Base-by-base conservation (phyloP, 73 alveolate species). In the Paramecium sexaurelia region DNA sequence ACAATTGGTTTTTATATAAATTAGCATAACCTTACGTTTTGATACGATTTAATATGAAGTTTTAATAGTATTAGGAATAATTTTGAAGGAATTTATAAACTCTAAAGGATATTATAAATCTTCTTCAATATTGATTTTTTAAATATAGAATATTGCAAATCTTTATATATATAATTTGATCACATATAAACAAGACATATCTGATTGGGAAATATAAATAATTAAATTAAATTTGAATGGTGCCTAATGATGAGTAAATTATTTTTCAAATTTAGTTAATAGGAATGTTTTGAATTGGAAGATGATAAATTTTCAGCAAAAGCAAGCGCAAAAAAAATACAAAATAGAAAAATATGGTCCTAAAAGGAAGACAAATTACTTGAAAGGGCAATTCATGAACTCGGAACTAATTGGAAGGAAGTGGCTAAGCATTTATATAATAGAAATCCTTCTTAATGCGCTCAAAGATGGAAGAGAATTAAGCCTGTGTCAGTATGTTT, bases 331-430 rank as follows among this genome's bases (percentile, higher is more conserved):
- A 71, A 71, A 71, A 78, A 78, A 43, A 32, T 43, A 24, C 43
- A 29, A 20, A 41, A 45, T 78, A 78, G 90, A 78, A 78, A 45
- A 78, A 24, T 78, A 22, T 78, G 90, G 90, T 37, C 90, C 1
- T 37, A 20, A 7, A 78, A 43, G 27, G 90, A 78, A 24, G 90
- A 78, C 32, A 78, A 45, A 11, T 13, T 40, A 11, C 32, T 78
- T 15, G 90, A 78, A 39, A 22, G 55, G 11, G 90, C 90, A 24
- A 78, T 78, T 7, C 47, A 39, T 40, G 73, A 41, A 37, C 36
- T 24, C 11, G 90, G 90, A 41, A 78, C 90, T 22, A 78, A 78
- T 33, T 78, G 90, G 90, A 78, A 43, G 75, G 90, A 78, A 45
- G 90, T 78, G 45, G 68, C 90, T 10, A 78, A 78, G 55, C 43